These are phyloP conservation scores for Acanthamoeba rhysodes DNA, from an alignment of 208 protist species.

Conservation along the genomic window DNA sequence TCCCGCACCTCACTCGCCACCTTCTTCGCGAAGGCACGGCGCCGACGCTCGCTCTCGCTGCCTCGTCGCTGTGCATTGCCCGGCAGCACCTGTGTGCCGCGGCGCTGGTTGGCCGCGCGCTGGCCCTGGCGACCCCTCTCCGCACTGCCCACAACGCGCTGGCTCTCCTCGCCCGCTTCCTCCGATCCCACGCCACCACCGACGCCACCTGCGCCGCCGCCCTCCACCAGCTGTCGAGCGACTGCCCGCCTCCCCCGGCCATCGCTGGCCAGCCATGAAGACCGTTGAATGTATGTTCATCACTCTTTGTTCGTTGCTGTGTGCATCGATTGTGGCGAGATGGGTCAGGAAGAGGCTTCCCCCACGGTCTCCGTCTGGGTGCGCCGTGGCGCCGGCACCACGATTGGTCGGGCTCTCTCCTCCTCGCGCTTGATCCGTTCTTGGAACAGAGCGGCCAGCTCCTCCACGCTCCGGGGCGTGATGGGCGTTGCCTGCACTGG, in stretches of 20 bases:
- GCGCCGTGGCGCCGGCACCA: too few species aligned
- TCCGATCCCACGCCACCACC: background rate
- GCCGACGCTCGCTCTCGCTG: background rate
- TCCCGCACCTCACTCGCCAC: background rate
- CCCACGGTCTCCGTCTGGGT: too few species aligned
- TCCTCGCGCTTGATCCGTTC: background rate
- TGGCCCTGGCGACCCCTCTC: background rate
- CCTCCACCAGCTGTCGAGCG: background rate
- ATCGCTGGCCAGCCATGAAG: too few species aligned
- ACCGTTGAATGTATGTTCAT: too few species aligned
- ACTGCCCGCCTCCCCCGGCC: background rate
- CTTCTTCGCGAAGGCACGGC: background rate
- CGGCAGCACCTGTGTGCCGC: background rate
- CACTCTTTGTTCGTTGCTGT: too few species aligned
- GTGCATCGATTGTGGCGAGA: too few species aligned
- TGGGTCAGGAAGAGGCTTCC: too few species aligned
- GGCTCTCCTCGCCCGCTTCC: constrained; percentile 1
- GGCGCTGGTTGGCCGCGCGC: background rate
- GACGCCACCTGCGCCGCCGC: background rate
- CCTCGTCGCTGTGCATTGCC: background rate
- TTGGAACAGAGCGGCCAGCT: background rate
- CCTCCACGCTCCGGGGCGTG: background rate
- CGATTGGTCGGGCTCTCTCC: background rate
- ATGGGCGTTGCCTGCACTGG: background rate
- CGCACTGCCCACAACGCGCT: background rate